phyloP scores from a whole-genome alignment of 805 yeast species.

The Clavispora phyllophila region DNA sequence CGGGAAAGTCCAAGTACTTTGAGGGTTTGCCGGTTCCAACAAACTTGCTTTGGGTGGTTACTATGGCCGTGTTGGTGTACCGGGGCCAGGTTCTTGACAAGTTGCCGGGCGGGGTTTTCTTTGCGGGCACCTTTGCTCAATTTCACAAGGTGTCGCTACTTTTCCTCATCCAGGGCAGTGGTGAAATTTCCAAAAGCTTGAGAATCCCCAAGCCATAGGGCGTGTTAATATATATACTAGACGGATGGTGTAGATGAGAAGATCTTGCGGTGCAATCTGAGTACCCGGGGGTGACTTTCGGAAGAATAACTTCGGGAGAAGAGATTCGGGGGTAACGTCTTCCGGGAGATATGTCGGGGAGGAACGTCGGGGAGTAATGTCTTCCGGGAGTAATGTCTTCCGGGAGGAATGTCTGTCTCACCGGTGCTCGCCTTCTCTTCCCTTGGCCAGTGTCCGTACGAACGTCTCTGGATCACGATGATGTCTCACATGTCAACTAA shows the following conservation, averaged over 20 bases:
- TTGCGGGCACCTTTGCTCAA: slow-evolving; percentile 55
- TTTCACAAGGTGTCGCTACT: slow-evolving; percentile 66
- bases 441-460: too few relatives aligned
- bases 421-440: neutral
- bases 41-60: slow-evolving; percentile 64
- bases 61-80: slow-evolving; percentile 66
- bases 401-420: too few relatives aligned
- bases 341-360: too few relatives aligned
- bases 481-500: too few relatives aligned
- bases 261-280: too few relatives aligned
- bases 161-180: slow-evolving; percentile 79
- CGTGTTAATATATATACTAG: neutral
- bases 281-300: too few relatives aligned
- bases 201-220: slow-evolving; percentile 79
- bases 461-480: too few relatives aligned
- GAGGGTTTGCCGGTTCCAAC: slow-evolving; percentile 98
- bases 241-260: neutral
- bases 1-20: slow-evolving; percentile 85
- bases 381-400: too few relatives aligned
- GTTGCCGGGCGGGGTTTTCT: slow-evolving; percentile 63
- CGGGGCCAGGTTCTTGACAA: slow-evolving; percentile 43
- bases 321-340: too few relatives aligned
- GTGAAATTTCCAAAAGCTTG: slow-evolving; percentile 85
- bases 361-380: too few relatives aligned
- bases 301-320: too few relatives aligned